These are phyloP conservation scores for Patellaria atrata DNA, from an alignment of 495 filamentous ascomycete species.

Conservation along the genomic window DNA sequence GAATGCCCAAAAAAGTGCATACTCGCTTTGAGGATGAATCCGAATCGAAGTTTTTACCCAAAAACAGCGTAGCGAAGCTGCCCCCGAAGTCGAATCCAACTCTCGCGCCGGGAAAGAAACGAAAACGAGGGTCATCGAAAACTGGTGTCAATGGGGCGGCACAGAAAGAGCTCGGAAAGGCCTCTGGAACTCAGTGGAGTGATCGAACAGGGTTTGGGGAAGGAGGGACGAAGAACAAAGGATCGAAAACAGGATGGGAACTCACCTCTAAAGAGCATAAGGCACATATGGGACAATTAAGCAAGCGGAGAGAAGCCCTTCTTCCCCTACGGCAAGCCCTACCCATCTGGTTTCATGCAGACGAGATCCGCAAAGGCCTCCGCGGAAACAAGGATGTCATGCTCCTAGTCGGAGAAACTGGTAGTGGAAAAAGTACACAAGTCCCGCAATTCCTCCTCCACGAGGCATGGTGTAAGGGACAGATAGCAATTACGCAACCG, in stretches of 20 bases:
- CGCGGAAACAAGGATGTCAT: slow-evolving; percentile 53
- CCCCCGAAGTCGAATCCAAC: background rate
- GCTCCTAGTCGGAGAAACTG: slow-evolving; percentile 83
- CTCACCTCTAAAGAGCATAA: slow-evolving; percentile 1
- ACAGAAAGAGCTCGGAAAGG: background rate
- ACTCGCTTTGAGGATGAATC: slow-evolving; percentile 28
- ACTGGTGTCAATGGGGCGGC: background rate
- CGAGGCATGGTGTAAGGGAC: slow-evolving; percentile 71
- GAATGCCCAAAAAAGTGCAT: slow-evolving; percentile 39
- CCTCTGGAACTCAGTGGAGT: background rate
- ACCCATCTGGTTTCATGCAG: slow-evolving; percentile 64
- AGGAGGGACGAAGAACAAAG: background rate
- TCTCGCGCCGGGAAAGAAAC: slow-evolving; percentile 26
- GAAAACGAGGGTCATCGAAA: slow-evolving; percentile 27
- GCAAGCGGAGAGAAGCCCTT: slow-evolving; percentile 25
- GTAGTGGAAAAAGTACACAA: slow-evolving; percentile 93
- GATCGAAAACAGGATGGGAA: background rate
- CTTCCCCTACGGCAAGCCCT: slow-evolving; percentile 46
- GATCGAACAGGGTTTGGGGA: background rate
- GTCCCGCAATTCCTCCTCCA: slow-evolving; percentile 78
- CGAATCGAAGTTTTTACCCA: slow-evolving; percentile 18
- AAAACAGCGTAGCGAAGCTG: background rate
- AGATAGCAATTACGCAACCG: slow-evolving; percentile 92
- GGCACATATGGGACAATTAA: slow-evolving; percentile 3
- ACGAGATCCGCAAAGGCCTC: slow-evolving; percentile 52